Evolutionary conservation across 345 rosid species (phyloP).

Genomic region (thale cress (Arabidopsis thaliana)): DNA sequence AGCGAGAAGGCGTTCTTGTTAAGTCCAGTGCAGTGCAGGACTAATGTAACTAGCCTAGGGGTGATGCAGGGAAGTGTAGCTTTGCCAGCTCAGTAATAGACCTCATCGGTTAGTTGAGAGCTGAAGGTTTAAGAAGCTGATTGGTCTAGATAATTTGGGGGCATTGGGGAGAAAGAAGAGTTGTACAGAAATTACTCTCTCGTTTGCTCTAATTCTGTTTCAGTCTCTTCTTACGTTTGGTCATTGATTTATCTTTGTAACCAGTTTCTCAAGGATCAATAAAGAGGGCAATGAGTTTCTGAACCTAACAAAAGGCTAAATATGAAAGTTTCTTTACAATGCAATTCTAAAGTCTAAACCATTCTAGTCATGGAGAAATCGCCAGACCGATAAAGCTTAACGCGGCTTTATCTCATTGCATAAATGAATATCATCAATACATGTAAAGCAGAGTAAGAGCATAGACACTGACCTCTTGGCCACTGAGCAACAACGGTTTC

Average conservation of each 20-base stretch:
- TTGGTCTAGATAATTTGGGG: not conserved
- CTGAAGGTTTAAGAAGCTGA: not conserved
- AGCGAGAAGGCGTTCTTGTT: not conserved
- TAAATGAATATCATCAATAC: not conserved
- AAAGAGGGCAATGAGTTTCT: not conserved
- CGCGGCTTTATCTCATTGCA: not conserved
- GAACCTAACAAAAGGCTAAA: not conserved
- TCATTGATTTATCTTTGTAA: not conserved
- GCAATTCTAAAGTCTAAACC: not conserved
- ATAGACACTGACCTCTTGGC: slow-evolving; percentile 74
- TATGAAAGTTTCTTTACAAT: slow-evolving; percentile 4
- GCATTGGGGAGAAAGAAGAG: not conserved
- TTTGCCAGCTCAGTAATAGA: not conserved
- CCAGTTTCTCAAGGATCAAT: not conserved
- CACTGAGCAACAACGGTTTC: slow-evolving; percentile 86
- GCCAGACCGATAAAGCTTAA: not conserved
- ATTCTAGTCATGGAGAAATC: slow-evolving; percentile 2
- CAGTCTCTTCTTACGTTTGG: not conserved
- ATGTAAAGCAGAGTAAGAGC: not conserved
- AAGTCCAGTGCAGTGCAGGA: not conserved
- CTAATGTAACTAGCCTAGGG: not conserved
- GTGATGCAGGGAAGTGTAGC: not conserved
- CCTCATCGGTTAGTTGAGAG: not conserved
- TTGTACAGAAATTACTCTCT: not conserved
- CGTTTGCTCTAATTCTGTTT: not conserved